phyloP scores from a whole-genome alignment of 768 basidiomycete species.

The Agrocybe pediades region DNA sequence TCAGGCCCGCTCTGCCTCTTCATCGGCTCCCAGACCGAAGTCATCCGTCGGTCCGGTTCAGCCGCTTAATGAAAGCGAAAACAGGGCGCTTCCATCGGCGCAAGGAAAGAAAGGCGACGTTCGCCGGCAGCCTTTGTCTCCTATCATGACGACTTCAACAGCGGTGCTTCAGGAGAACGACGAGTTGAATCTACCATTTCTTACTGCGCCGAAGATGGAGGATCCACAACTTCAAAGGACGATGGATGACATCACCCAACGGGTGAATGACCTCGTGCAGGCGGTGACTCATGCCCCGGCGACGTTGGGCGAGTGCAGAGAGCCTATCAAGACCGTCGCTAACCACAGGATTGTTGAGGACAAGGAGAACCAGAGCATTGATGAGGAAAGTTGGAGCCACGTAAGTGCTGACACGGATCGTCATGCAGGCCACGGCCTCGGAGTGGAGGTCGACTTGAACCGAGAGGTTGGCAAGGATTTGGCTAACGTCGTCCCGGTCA shows the following conservation, averaged over 20 bases:
- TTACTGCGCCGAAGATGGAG: slow-evolving; percentile 42
- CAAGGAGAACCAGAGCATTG: slow-evolving; percentile 45
- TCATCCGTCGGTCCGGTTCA: slow-evolving; percentile 15
- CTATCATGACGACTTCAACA: slow-evolving; percentile 4
- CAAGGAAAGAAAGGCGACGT: slow-evolving; percentile 1
- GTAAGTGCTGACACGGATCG: slow-evolving; percentile 33
- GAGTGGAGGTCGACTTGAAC: slow-evolving; percentile 36
- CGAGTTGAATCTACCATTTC: slow-evolving; percentile 32
- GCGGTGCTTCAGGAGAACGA: slow-evolving; percentile 1
- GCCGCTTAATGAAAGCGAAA: slow-evolving; percentile 19
- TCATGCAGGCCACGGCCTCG: slow-evolving; percentile 31
- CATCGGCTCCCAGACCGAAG: slow-evolving; percentile 13
- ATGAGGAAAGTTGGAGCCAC: slow-evolving; percentile 41
- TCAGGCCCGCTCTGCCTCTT: slow-evolving; percentile 15
- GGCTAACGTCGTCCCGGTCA: slow-evolving; percentile 25
- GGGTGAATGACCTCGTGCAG: slow-evolving; percentile 42
- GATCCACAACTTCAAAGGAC: slow-evolving; percentile 42
- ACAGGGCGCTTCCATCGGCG: slow-evolving; percentile 11
- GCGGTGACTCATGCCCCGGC: slow-evolving; percentile 19
- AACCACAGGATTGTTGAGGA: slow-evolving; percentile 27
- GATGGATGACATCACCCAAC: slow-evolving; percentile 47
- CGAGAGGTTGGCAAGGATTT: slow-evolving; percentile 56
- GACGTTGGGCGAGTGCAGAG: slow-evolving; percentile 3
- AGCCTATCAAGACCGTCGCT: slow-evolving; percentile 2
- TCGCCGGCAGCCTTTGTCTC: slow-evolving; percentile 5